Percentiles rank a stretch among this genome's conserved stretches.
These are phyloP conservation scores for Globisporangium alternatum DNA, from an alignment of 352 stramenopile species.

Conservation along the genomic window DNA sequence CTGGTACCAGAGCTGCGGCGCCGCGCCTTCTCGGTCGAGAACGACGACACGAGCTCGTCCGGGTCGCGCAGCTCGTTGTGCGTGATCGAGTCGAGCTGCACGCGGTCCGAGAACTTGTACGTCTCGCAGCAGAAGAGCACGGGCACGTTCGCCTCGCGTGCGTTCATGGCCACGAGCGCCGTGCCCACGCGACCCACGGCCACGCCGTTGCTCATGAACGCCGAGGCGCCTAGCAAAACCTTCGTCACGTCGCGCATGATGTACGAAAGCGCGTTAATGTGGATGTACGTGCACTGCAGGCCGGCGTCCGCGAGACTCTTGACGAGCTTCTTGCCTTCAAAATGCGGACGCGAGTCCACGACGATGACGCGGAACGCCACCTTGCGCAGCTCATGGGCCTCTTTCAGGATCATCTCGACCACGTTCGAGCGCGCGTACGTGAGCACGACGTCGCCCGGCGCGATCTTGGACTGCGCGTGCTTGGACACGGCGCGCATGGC, in stretches of 20 bases:
- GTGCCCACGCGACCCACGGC: slow-evolving; percentile 91
- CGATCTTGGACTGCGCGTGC: slow-evolving; percentile 86
- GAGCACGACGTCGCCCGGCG: slow-evolving; percentile 92
- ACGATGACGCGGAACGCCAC: slow-evolving; percentile 90
- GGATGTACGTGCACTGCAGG: slow-evolving; percentile 91
- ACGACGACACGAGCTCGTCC: slow-evolving; percentile 76
- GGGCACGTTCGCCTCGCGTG: slow-evolving; percentile 90
- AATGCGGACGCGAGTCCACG: slow-evolving; percentile 89
- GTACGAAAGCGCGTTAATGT: slow-evolving; percentile 94
- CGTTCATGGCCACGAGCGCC: slow-evolving; percentile 91
- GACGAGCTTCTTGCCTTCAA: slow-evolving; percentile 83
- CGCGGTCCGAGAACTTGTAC: slow-evolving; percentile 96
- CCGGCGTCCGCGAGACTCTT: slow-evolving; percentile 61
- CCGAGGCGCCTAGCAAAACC: slow-evolving; percentile 93
- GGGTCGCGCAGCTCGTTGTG: slow-evolving; percentile 97
- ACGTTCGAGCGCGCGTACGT: slow-evolving; percentile 93
- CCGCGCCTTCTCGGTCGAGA: slow-evolving; percentile 50
- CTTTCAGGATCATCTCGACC: slow-evolving; percentile 84
- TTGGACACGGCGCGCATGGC: slow-evolving; percentile 89
- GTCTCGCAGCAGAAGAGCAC: slow-evolving; percentile 98
- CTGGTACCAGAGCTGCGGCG: slow-evolving; percentile 17
- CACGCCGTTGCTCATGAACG: slow-evolving; percentile 95
- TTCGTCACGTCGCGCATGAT: slow-evolving; percentile 96
- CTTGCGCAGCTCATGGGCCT: slow-evolving; percentile 34
- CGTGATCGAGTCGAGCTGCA: slow-evolving; percentile 98